phyloP scores from a whole-genome alignment of 75 land plant genomes.

The Chamaecyparis obtusa region DNA sequence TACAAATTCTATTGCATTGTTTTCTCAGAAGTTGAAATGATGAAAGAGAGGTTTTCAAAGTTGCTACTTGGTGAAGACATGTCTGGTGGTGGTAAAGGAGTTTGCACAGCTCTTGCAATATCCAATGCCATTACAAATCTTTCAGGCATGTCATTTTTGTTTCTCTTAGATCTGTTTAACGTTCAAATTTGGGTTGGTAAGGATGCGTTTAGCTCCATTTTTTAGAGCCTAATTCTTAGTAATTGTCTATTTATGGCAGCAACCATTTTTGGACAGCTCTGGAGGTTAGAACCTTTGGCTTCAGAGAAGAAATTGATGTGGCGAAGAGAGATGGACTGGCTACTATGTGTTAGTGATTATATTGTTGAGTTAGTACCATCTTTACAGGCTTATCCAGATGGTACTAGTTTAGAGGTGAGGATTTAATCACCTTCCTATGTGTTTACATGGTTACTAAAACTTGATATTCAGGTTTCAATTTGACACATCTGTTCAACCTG shows the following conservation, averaged over 20 bases:
- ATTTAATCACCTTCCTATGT: neutral
- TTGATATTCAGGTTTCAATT: neutral
- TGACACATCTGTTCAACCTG: neutral
- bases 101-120: slow-evolving; percentile 39
- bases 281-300: slow-evolving; percentile 55
- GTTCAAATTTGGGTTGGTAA: neutral
- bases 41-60: slow-evolving; percentile 48
- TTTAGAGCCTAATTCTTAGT: neutral
- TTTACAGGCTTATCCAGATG: slow-evolving; percentile 44
- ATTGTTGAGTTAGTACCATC: slow-evolving; percentile 55
- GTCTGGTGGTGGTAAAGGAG: slow-evolving; percentile 52
- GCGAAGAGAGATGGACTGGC: slow-evolving; percentile 57
- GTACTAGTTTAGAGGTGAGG: slow-evolving; percentile 44
- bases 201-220: neutral
- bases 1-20: neutral
- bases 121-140: slow-evolving; percentile 52
- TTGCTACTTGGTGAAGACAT: slow-evolving; percentile 45
- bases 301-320: slow-evolving; percentile 45
- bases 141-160: slow-evolving; percentile 19
- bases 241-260: slow-evolving; percentile 19
- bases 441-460: neutral
- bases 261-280: slow-evolving; percentile 49
- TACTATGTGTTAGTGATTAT: slow-evolving; percentile 52
- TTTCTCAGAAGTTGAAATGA: slow-evolving; percentile 44
- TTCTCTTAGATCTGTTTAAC: neutral